A percentile compares a stretch with the other conserved stretches of the same genome.
phyloP scores from a whole-genome alignment of 2,329 filamentous ascomycete genomes.

The Apiospora aurea region DNA sequence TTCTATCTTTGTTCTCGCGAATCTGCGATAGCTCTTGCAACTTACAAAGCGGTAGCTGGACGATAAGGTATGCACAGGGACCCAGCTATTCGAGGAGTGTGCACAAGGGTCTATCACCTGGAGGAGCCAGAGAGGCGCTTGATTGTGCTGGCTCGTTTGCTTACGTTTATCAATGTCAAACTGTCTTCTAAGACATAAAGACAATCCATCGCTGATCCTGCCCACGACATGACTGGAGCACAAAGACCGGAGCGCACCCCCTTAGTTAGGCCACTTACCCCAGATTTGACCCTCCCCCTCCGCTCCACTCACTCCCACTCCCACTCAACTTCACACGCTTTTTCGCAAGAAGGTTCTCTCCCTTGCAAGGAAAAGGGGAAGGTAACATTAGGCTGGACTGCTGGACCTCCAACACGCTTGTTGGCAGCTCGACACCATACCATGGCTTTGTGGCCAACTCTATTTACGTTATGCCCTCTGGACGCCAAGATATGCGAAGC shows the following conservation, averaged over 20 bases:
- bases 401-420: not conserved
- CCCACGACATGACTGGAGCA: not conserved
- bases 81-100: not conserved
- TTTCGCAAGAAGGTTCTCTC: not conserved
- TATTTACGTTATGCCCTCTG: conserved; percentile 2
- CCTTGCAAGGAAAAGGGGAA: not conserved
- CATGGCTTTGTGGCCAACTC: not conserved
- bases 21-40: not conserved
- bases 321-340: not conserved
- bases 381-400: conserved; percentile 4
- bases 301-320: not conserved
- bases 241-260: not conserved
- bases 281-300: not conserved
- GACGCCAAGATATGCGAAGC: conserved; percentile 1
- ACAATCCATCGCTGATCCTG: not conserved
- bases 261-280: conserved; percentile 3
- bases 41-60: not conserved
- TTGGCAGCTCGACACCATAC: not conserved
- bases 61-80: not conserved
- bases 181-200: conserved; percentile 12
- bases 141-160: not conserved
- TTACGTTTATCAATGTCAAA: conserved; percentile 6
- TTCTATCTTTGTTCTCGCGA: not conserved
- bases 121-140: not conserved
- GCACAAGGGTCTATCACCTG: not conserved